Evolutionary conservation across 352 stramenopile species (phyloP), one percentile per base, ranked within the genome.

Genomic region (Pythium diclinum): DNA sequence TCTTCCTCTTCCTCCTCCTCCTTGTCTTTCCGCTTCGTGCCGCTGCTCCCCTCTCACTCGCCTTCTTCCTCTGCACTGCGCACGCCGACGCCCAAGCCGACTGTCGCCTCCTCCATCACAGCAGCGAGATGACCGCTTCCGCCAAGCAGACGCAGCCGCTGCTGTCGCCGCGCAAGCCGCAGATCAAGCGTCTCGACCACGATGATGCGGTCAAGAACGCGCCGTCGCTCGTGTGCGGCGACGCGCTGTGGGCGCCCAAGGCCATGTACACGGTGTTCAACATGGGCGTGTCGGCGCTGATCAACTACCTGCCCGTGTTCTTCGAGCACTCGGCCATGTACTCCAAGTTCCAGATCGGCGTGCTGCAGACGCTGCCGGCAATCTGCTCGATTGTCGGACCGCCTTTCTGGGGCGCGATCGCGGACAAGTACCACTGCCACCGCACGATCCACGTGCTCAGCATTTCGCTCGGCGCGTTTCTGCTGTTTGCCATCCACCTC

Each of bases 261-360:
- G 73, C 77, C 71, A 89, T 91, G 81, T 93, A 92, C 77, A 73
- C 77, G 58, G 51, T 91, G 49, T 85, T 73, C 71, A 84, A 76
- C 23, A 75, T 77, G 42, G 86, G 76, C 61, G 72, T 75, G 49
- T 92, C 84, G 67, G 78, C 84, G 42, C 75, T 89, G 56, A 63
- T 83, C 51, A 92, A 93, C 69, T 95, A 88, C 67, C 65, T 95
- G 34, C 77, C 76, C 19, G 72, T 93, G 21, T 92, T 85, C 71
- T 91, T 78, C 71, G 74, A 92, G 65, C 72, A 89, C 61, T 82
- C 70, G 56, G 73, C 75, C 25, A 56, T 73, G 14, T 89, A 89
- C 65, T 78, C 75, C 63, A 92, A 94, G 67, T 71, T 88, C 36
- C 77, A 94, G 72, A 92, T 92, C 59, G 82, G 83, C 42, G 56